Evolutionary conservation across 2,329 filamentous ascomycete genomes (phyloP), one percentile per base, ranked within the genome.

Genomic region (Epichloe hybrida): DNA sequence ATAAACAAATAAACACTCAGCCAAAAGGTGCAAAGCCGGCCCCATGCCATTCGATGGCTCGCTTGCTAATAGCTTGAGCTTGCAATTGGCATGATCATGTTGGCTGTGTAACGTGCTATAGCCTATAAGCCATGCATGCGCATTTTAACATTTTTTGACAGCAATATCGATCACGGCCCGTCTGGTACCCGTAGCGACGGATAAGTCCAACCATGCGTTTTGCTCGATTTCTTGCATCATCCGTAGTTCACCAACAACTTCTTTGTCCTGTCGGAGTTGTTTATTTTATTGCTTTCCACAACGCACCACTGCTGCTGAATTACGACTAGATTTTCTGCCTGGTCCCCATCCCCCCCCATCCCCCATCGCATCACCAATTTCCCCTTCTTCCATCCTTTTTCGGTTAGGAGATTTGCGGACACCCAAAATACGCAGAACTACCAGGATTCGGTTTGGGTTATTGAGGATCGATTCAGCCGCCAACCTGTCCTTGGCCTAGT

Each of bases 1-100:
- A 50, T 15, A 52, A 49, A 49, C 37, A 52, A 49, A 52, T 17
- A 52, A 48, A 44, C 43, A 51, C 39, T n/a, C 35, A 45, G 12
- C 7, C 7, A 31, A 31, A 31, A 8, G 7, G 12, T 13, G 36
- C 13, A 38, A n/a, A 38, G 36, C 12, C 13, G 36, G 7, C 2
- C 36, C 36, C 36, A n/a, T n/a, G 12, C 7, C 36, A 13, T 13
- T n/a, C 7, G 0, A 13, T 38, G 36, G 27, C 31, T 9, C 8
- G 31, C 31, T 11, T 31, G 27, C 27, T 11, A 17, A 17, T 17
- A 9, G 27, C 27, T 31, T 31, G 31, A 11, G 31, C 31, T 31
- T 8, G 27, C 27, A 31, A 9, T 31, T 31, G 27, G 31, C 31
- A 11, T 9, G 31, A 11, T 31, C 31, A 31, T 31, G 8, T 31